Conservation (phyloP, 257 asterid genomes). For the Cruciata laevipes region DNA sequence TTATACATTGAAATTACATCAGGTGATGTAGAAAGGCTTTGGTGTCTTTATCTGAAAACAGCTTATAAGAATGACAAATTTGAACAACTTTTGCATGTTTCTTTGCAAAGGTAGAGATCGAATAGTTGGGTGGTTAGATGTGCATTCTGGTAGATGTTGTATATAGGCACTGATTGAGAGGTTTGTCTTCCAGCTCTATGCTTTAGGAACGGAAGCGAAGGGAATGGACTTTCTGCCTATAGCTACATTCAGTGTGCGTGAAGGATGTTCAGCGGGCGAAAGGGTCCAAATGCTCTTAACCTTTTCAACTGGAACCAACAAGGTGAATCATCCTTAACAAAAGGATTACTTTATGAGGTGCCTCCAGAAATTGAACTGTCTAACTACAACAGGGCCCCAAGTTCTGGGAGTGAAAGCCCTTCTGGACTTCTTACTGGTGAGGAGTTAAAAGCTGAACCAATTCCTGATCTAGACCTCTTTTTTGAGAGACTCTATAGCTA, state of each 20-base stretch:
- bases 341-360: constrained; percentile 55
- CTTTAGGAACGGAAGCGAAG: constrained; percentile 14
- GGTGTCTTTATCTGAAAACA: no score
- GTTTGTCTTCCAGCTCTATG: constrained; percentile 5
- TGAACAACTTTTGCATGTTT: not conserved
- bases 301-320: constrained; percentile 66
- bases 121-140: not conserved
- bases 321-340: constrained; percentile 50
- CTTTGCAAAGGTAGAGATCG: not conserved
- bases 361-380: constrained; percentile 81
- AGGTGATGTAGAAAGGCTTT: not conserved
- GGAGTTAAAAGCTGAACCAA: constrained; percentile 56
- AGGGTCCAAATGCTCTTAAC: constrained; percentile 48
- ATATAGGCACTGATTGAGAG: not conserved
- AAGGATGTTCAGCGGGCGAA: constrained; percentile 87
- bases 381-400: constrained; percentile 69
- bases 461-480: constrained; percentile 83
- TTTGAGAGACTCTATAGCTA: constrained; percentile 85
- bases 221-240: constrained; percentile 53
- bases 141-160: not conserved
- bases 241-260: constrained; percentile 39
- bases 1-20: not conserved
- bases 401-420: constrained; percentile 90
- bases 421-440: constrained; percentile 91
- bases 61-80: no score